Base-by-base conservation (phyloP, 352 stramenopile genomes). In the Phytophthora brassicae region DNA sequence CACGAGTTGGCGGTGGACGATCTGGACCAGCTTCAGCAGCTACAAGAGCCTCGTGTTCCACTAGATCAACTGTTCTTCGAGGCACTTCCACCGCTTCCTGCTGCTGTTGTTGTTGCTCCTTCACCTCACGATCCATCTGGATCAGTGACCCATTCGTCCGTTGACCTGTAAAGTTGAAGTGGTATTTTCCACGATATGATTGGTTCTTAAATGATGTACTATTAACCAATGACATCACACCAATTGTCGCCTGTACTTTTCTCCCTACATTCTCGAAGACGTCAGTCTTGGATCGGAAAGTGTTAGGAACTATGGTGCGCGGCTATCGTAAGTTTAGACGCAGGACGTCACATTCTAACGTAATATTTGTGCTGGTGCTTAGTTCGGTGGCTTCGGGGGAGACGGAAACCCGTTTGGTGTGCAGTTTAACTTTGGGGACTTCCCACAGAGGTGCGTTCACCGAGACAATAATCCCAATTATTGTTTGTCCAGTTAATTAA, bases 371-470 rank as follows among this genome's bases (percentile, higher is more conserved):
- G 4, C 7, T 13, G 33, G n/a, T 39, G 33, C 41, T 48, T 54
- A 92, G 84, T 92, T 94, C 36, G 83, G 77, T 38, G 79, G 75
- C 46, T 89, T 91, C 42, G 68, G 80, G 14, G 77, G 77, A 72
- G 81, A 90, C 60, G 79, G 68, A 22, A 94, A 94, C 66, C 85
- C 85, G 4, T 94, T 94, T 48, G 78, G 77, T 14, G 77, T 90
- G 53, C 88, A 94, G 66, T 92, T 92, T 61, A 86, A 84, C 64
- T 77, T 90, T 36, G 81, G 79, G 41, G 68, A 88, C 69, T 90
- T 91, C 43, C 83, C 85, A 19, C 70, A 88, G 44, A 74, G 81
- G 83, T 94, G 52, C 41, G 60, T 57, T 20, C 0, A 22, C 36
- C 17, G 16, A 39, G 33, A 6, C 26, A 31, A 39, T 39, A 4